phyloP scores from a whole-genome alignment of 352 stramenopile genomes.

The Elongisporangium undulatum region DNA sequence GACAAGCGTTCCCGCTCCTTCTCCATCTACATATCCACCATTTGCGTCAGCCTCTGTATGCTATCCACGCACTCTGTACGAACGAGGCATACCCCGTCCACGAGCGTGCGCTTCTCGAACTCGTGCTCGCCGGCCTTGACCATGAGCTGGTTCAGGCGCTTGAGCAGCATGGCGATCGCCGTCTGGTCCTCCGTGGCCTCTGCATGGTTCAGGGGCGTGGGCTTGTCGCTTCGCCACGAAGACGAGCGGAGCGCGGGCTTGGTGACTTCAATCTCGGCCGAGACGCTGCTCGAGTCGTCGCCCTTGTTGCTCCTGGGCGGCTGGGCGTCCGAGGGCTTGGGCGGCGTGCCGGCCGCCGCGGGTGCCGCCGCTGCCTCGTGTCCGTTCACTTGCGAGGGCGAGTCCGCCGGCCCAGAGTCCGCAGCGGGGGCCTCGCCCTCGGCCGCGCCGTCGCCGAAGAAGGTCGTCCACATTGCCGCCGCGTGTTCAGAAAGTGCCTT shows the following conservation, averaged over 20 bases:
- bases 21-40: constrained; percentile 45
- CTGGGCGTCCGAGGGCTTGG: constrained; percentile 13
- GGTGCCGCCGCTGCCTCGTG: constrained; percentile 11
- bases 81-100: constrained; percentile 37
- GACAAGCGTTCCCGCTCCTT: constrained; percentile 61
- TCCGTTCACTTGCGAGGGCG: constrained; percentile 1
- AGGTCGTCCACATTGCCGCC: constrained; percentile 44
- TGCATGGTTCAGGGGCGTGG: constrained; percentile 1
- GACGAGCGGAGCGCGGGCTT: constrained; percentile 10
- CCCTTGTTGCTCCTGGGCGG: constrained; percentile 9
- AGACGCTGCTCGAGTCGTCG: constrained; percentile 13
- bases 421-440: not conserved
- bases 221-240: not conserved
- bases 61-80: not conserved
- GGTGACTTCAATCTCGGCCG: constrained; percentile 15
- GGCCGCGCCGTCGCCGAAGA: constrained; percentile 52
- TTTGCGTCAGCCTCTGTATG: not conserved
- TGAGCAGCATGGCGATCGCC: constrained; percentile 73
- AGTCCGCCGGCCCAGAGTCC: not conserved
- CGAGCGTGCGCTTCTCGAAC: constrained; percentile 85
- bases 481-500: not conserved
- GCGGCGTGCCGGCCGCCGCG: constrained; percentile 14
- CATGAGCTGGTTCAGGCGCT: constrained; percentile 80
- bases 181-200: constrained; percentile 16
- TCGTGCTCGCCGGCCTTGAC: constrained; percentile 81